Percentiles rank a stretch among this genome's conserved stretches.
These are phyloP conservation scores for Phytophthora constricta DNA, from an alignment of 352 stramenopile genomes.

Conservation along the genomic window DNA sequence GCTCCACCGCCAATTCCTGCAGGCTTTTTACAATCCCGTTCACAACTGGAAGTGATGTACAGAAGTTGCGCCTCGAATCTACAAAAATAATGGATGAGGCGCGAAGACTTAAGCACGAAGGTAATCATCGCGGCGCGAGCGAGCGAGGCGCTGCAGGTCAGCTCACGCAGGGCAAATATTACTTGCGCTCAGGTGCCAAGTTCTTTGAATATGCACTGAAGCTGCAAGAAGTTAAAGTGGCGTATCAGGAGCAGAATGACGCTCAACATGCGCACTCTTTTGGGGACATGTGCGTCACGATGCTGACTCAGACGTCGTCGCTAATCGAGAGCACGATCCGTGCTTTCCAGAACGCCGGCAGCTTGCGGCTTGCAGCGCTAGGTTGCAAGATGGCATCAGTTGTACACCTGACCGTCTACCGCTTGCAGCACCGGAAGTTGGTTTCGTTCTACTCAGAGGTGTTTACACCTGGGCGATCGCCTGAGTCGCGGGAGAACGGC, in stretches of 20 bases:
- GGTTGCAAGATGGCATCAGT: slow-evolving; percentile 87
- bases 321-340: slow-evolving; percentile 84
- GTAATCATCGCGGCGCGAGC: slow-evolving; percentile 60
- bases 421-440: slow-evolving; percentile 83
- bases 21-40: slow-evolving; percentile 62
- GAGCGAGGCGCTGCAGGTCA: slow-evolving; percentile 53
- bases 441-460: slow-evolving; percentile 83
- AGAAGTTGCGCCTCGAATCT: slow-evolving; percentile 58
- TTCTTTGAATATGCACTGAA: slow-evolving; percentile 88
- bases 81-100: slow-evolving; percentile 70
- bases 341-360: slow-evolving; percentile 64
- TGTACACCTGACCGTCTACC: slow-evolving; percentile 81
- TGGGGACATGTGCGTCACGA: slow-evolving; percentile 72
- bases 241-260: slow-evolving; percentile 76
- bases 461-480: slow-evolving; percentile 77
- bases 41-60: slow-evolving; percentile 48
- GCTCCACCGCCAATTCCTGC: slow-evolving; percentile 2
- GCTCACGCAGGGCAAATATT: slow-evolving; percentile 73
- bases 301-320: slow-evolving; percentile 75
- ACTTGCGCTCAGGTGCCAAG: slow-evolving; percentile 78
- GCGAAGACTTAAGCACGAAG: slow-evolving; percentile 82
- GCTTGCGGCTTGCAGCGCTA: slow-evolving; percentile 69
- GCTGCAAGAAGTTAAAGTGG: slow-evolving; percentile 80
- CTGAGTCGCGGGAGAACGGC: slow-evolving; percentile 73
- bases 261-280: slow-evolving; percentile 62